phyloP scores from a whole-genome alignment of 1,139 yeast species.

The Groenewaldozyma auringiensis region DNA sequence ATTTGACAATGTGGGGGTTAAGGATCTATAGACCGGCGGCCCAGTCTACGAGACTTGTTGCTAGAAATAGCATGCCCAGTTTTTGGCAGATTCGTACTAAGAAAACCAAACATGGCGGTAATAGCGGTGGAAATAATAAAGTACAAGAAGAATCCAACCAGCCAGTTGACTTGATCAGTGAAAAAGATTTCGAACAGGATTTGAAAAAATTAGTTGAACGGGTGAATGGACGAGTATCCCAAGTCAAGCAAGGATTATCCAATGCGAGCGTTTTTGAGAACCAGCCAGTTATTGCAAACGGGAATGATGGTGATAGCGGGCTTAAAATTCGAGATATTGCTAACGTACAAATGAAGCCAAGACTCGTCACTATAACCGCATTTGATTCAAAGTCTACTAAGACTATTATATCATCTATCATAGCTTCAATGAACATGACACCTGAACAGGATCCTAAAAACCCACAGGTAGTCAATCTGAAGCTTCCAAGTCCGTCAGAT shows the following conservation, averaged over 20 bases:
- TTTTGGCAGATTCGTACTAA: not conserved
- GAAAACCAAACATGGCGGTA: not conserved
- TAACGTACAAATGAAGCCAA: slow-evolving; percentile 56
- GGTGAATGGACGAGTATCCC: slow-evolving; percentile 51
- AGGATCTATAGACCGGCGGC: not conserved
- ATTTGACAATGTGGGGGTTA: not conserved
- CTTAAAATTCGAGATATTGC: slow-evolving; percentile 60
- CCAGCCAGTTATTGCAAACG: slow-evolving; percentile 46
- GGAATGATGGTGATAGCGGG: slow-evolving; percentile 42
- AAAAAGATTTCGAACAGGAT: slow-evolving; percentile 35
- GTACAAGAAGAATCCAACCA: not conserved
- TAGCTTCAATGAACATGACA: slow-evolving; percentile 66
- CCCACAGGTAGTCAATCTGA: slow-evolving; percentile 50
- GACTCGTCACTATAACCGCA: slow-evolving; percentile 64
- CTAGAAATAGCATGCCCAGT: not conserved
- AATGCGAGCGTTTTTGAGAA: slow-evolving; percentile 61
- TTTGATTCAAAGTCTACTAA: slow-evolving; percentile 73
- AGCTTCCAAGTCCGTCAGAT: not conserved
- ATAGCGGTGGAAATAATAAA: not conserved
- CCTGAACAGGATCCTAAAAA: slow-evolving; percentile 70
- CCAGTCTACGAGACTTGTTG: not conserved
- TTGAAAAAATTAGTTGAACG: slow-evolving; percentile 45
- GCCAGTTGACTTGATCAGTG: slow-evolving; percentile 1
- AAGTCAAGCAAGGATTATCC: slow-evolving; percentile 59
- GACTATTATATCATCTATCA: slow-evolving; percentile 58